phyloP scores from a whole-genome alignment of 129 eudicot species.

The Flaveria sonorensis region DNA sequence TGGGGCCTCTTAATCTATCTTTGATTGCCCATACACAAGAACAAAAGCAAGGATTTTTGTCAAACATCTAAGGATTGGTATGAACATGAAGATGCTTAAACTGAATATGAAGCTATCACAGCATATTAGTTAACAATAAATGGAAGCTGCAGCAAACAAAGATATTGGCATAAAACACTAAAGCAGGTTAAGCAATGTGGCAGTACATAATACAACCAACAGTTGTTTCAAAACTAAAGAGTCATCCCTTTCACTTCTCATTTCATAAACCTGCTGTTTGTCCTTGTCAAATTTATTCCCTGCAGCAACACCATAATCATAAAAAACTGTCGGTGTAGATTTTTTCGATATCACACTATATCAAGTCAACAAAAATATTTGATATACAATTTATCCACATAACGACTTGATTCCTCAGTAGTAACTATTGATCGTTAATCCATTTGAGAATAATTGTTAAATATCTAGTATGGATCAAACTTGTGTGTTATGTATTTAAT shows the following conservation, averaged over 20 bases:
- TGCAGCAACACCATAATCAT: slow-evolving; percentile 4
- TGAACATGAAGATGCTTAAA: neutral
- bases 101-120: neutral
- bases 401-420: neutral
- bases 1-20: no score
- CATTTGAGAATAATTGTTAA: no score
- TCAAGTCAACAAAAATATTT: neutral
- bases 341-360: neutral
- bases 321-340: neutral
- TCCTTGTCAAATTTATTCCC: slow-evolving; percentile 5
- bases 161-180: neutral
- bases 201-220: slow-evolving; percentile 7
- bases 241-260: slow-evolving; percentile 4
- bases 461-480: no score
- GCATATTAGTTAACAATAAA: neutral
- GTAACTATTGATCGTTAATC: no score
- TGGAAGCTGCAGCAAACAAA: slow-evolving; percentile 10
- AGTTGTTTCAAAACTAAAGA: slow-evolving; percentile 9
- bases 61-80: neutral
- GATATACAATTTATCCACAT: neutral
- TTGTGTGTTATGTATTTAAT: no score
- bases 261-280: neutral
- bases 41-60: no score
- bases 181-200: neutral
- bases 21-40: no score